These are phyloP conservation scores for Eucalyptus pauciflora DNA, from an alignment of 345 rosid species.

Conservation along the genomic window DNA sequence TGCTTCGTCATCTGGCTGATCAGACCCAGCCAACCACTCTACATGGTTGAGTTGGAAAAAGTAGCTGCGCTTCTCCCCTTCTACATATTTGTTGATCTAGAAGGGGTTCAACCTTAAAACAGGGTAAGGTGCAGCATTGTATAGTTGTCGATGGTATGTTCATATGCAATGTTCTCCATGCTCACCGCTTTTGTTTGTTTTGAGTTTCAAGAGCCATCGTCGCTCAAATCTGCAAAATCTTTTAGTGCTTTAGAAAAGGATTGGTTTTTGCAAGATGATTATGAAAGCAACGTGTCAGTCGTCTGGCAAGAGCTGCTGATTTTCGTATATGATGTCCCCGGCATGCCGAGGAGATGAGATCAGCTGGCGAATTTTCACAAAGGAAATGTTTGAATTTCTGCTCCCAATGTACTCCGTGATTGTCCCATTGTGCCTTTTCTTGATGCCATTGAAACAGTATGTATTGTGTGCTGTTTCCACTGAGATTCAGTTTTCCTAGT, in stretches of 20 bases:
- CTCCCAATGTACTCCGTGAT: background rate
- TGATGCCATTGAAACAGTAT: background rate
- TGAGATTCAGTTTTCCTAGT: background rate
- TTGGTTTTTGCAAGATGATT: background rate
- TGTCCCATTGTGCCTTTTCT: background rate
- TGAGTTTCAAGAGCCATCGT: background rate
- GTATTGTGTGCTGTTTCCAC: background rate
- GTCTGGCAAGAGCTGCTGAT: background rate
- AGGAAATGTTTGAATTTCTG: background rate
- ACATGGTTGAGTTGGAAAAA: slow-evolving; percentile 7
- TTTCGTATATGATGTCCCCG: background rate
- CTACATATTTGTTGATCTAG: background rate
- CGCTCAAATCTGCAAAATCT: background rate
- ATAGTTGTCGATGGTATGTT: background rate
- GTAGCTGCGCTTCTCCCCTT: background rate
- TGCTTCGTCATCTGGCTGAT: slow-evolving; percentile 35
- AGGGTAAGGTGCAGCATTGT: background rate
- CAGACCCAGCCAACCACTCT: slow-evolving; percentile 13
- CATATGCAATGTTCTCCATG: background rate
- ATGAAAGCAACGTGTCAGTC: background rate
- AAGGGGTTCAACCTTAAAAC: background rate
- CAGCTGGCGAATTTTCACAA: background rate
- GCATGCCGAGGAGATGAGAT: background rate
- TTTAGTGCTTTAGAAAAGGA: background rate
- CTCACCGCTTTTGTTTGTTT: background rate